Evolutionary conservation across 257 asterid genomes (phyloP).

Genomic region (Striga asiatica): DNA sequence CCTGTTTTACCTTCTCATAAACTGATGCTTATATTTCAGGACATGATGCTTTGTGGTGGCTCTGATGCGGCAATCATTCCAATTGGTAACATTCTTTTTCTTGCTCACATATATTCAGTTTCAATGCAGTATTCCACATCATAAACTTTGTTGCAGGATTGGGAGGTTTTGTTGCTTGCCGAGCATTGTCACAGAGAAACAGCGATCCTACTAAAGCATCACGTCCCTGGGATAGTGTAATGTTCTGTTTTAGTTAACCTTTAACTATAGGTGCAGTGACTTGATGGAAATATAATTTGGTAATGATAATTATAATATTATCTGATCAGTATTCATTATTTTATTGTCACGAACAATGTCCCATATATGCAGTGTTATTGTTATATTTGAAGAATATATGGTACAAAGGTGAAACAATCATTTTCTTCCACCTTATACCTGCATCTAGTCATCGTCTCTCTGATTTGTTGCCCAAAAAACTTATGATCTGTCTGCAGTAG

Average conservation of each 20-base stretch:
- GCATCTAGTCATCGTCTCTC: no score
- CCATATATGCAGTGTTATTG: no score
- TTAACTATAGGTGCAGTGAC: constrained; percentile 4
- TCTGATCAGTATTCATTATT: no score
- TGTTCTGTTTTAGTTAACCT: constrained; percentile 16
- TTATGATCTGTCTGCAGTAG: no score
- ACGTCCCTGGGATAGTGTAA: constrained; percentile 91
- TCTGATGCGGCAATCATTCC: constrained; percentile 89
- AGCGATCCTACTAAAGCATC: constrained; percentile 78
- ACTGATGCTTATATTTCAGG: constrained; percentile 37
- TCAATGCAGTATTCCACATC: not conserved
- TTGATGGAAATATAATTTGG: not conserved
- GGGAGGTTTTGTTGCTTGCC: constrained; percentile 89
- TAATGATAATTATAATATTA: not conserved
- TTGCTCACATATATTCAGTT: constrained; percentile 1
- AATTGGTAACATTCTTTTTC: constrained; percentile 38
- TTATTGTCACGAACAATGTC: no score
- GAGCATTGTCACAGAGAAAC: constrained; percentile 79
- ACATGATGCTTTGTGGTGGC: constrained; percentile 93
- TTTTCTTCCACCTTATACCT: no score
- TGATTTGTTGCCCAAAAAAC: no score
- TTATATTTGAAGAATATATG: no score
- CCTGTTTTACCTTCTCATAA: not conserved
- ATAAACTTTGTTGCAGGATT: constrained; percentile 40
- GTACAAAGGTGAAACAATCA: no score